A percentile compares a stretch with the other conserved stretches of the same genome.
Evolutionary conservation across 2,329 filamentous ascomycete species (phyloP).

Genomic region (Nigrograna mackinnonii): DNA sequence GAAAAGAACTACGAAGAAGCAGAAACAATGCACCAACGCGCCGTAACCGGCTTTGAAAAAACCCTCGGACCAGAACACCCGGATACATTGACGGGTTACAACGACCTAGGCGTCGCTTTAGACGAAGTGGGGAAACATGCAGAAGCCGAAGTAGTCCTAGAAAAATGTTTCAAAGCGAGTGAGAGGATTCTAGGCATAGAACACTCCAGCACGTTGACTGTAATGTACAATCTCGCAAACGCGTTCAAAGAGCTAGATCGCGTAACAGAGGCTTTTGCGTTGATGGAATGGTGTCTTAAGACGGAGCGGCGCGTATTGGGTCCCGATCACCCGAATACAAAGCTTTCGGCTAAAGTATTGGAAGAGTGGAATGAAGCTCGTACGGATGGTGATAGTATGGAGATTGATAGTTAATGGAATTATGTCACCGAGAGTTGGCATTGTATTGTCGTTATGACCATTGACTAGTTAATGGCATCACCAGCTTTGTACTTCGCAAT

Average conservation of each 20-base stretch:
- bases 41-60: too few species aligned
- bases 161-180: not conserved
- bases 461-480: too few species aligned
- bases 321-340: not conserved
- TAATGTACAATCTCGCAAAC: not conserved
- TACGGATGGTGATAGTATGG: too few species aligned
- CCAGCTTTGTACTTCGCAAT: too few species aligned
- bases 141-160: not conserved
- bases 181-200: not conserved
- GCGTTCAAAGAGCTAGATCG: not conserved
- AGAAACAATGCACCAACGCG: too few species aligned
- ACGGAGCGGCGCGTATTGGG: not conserved
- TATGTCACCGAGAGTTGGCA: too few species aligned
- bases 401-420: too few species aligned
- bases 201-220: not conserved
- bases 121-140: not conserved
- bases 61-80: not conserved
- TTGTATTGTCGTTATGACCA: too few species aligned
- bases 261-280: not conserved
- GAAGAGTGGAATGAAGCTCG: too few species aligned
- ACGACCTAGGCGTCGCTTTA: not conserved
- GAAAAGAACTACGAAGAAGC: not conserved
- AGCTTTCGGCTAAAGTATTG: not conserved
- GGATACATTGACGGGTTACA: slow-evolving; percentile 5
- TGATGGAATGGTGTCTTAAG: not conserved